phyloP scores from a whole-genome alignment of 805 yeast species.

The Zygosaccharomyces kombuchaensis region DNA sequence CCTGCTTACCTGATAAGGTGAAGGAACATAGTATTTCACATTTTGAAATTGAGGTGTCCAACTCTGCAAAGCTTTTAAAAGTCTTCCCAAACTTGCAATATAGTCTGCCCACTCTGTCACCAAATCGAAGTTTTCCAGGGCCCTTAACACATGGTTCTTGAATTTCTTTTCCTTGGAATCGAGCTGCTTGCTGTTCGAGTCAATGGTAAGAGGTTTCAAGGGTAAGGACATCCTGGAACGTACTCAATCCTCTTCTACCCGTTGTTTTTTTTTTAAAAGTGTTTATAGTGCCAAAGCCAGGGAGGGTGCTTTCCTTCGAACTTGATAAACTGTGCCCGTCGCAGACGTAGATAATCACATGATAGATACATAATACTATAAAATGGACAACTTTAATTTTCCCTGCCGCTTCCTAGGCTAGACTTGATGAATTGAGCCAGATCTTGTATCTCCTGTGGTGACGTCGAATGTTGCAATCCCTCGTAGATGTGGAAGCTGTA shows the following conservation, averaged over 20 bases:
- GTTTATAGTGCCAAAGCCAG: background rate
- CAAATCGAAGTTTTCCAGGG: conserved; percentile 69
- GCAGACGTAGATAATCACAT: conserved; percentile 6
- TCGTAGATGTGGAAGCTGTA: conserved; percentile 51
- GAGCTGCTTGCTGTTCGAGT: conserved; percentile 33
- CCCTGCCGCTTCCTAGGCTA: background rate
- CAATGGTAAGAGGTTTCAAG: conserved; percentile 31
- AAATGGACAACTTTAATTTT: background rate
- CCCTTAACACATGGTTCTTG: conserved; percentile 62
- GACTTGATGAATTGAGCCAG: conserved; percentile 44
- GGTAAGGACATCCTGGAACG: conserved; percentile 32
- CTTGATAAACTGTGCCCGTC: background rate
- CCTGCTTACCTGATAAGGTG: conserved; percentile 59
- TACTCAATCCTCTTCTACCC: background rate
- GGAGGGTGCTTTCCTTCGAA: conserved; percentile 1
- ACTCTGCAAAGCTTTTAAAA: conserved; percentile 65
- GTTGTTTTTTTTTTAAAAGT: background rate
- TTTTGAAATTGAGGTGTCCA: conserved; percentile 38
- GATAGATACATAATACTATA: conserved; percentile 4
- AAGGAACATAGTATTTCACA: conserved; percentile 58
- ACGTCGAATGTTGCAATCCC: conserved; percentile 65
- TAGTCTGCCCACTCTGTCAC: conserved; percentile 98
- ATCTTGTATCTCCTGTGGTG: conserved; percentile 61
- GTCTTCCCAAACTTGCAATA: conserved; percentile 77
- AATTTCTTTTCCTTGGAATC: conserved; percentile 67